Evolutionary conservation across 805 yeast genomes (phyloP), one percentile per base, ranked within the genome.

Genomic region (Saturnispora silvae): DNA sequence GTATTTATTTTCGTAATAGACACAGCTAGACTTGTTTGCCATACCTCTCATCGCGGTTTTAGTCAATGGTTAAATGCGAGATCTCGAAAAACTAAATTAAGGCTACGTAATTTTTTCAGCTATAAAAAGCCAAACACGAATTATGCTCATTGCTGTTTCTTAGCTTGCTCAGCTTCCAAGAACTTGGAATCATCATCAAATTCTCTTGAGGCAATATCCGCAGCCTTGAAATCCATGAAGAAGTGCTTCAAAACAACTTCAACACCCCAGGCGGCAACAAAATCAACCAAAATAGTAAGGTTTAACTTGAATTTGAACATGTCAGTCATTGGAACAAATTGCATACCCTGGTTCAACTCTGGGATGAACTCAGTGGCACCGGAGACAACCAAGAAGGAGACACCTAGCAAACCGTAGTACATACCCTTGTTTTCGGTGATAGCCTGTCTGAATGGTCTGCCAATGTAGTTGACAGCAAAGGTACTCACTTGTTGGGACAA

Each of bases 401-500:
- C 96, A 47, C 95, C 95, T 26, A 89, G 56, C 40, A 92, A 69
- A 18, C 98, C 98, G 50, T 84, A 89, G 64, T 81, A 89, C 97
- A 92, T 92, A 47, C 96, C 97, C 61, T 79, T 82, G 64, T 92
- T 92, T 59, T 81, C 95, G 37, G 67, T 68, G 50, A 92, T 81
- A 40, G 84, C 75, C 63, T 92, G 95, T 59, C 94, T 80, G 67
- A 92, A 92, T 39, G 98, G 98, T 49, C 81, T 77, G 38, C 98
- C 98, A 65, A 85, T 95, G 61, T 92, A 92, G 64, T 92, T 92
- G 41, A 92, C 96, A 16, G 96, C 96, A 67, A 87, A 92, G 0
- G 98, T 92, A 13, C 96, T 84, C 37, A 92, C 94, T 61, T 92
- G 96, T 66, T 92, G 97, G 15, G 95, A 89, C 52, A 92, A 70